Conservation (phyloP, 768 basidiomycete genomes). For the Amanita pseudoporphyria region DNA sequence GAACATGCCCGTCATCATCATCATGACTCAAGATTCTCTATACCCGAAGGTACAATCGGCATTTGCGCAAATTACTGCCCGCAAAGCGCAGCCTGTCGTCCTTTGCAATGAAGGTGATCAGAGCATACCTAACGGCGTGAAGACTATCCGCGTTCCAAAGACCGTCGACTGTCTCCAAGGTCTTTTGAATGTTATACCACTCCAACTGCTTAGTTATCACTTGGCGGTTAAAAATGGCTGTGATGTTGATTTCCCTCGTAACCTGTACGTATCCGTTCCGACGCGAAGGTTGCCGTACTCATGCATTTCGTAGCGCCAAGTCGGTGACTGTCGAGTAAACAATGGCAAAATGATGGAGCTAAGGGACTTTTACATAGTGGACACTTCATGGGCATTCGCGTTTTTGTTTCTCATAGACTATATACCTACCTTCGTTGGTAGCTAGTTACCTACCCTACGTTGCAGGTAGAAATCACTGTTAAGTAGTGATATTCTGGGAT, state of each 20-base stretch:
- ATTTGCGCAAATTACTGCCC: constrained; percentile 93
- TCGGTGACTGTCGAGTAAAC: constrained; percentile 67
- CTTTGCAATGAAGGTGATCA: constrained; percentile 92
- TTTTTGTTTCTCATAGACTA: background rate
- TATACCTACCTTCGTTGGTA: background rate
- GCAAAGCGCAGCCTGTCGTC: constrained; percentile 92
- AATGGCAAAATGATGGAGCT: background rate
- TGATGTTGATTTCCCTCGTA: constrained; percentile 97
- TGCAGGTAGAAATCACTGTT: background rate
- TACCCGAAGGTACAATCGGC: constrained; percentile 98
- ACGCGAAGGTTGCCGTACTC: background rate
- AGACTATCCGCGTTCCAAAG: constrained; percentile 90
- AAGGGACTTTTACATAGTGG: background rate
- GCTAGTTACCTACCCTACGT: background rate
- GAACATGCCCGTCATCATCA: constrained; percentile 97
- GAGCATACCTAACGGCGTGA: constrained; percentile 59
- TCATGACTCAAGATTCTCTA: constrained; percentile 98
- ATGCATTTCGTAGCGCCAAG: constrained; percentile 44
- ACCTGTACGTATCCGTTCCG: constrained; percentile 52
- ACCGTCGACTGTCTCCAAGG: constrained; percentile 96
- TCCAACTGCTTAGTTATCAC: constrained; percentile 95
- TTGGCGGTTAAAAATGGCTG: constrained; percentile 92
- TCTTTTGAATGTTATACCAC: constrained; percentile 90
- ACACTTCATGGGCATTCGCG: background rate
- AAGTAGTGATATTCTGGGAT: background rate